These are phyloP conservation scores for Cytospora piceae DNA, from an alignment of 2,329 filamentous ascomycete genomes.

Conservation along the genomic window DNA sequence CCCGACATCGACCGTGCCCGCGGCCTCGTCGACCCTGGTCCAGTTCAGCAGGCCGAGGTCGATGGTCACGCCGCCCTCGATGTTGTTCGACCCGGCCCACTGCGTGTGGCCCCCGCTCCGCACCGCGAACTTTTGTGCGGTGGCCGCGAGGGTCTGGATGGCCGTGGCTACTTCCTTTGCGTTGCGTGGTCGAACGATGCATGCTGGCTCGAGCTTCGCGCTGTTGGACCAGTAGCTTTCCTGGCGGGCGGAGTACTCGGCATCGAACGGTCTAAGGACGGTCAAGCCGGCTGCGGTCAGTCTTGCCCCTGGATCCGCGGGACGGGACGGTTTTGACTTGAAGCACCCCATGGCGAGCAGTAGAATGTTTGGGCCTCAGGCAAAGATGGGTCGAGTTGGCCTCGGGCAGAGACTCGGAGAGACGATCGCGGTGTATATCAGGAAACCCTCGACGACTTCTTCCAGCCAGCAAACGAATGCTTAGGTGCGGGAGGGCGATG, in stretches of 20 bases:
- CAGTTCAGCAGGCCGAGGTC: slow-evolving; percentile 5
- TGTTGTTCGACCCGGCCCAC: neutral
- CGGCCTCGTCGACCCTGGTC: neutral
- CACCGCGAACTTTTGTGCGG: slow-evolving; percentile 1
- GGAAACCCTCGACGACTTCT: no score
- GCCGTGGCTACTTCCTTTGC: neutral
- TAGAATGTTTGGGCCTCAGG: no score
- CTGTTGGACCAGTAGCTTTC: slow-evolving; percentile 6
- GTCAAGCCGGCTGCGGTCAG: neutral
- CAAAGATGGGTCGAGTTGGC: no score
- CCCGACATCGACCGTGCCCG: neutral
- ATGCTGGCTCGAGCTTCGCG: neutral
- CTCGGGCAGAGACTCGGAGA: no score
- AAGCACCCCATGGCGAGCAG: no score
- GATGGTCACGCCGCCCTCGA: slow-evolving; percentile 8
- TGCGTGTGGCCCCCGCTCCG: slow-evolving; percentile 7
- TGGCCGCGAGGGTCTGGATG: neutral
- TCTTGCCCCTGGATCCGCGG: neutral
- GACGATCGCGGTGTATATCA: no score
- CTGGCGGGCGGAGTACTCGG: neutral
- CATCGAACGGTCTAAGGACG: neutral
- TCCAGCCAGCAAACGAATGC: no score
- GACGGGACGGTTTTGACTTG: no score
- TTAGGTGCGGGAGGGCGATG: no score
- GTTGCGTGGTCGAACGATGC: neutral